Evolutionary conservation across 768 basidiomycete genomes (phyloP).

Genomic region (Mycena polygramma): DNA sequence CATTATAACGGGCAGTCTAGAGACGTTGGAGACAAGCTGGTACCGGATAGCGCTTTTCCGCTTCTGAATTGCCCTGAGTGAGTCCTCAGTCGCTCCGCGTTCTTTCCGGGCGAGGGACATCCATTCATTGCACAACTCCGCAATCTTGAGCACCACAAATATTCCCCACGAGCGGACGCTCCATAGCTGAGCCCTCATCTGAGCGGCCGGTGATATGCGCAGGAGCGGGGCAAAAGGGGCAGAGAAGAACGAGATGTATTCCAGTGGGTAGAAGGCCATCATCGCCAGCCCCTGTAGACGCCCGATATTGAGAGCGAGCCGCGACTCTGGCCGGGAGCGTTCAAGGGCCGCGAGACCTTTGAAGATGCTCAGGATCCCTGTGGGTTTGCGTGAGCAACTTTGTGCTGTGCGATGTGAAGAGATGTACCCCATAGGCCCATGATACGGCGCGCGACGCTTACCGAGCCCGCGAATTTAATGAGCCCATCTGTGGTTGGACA

Average conservation of each 20-base stretch:
- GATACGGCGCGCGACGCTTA: conserved; percentile 63
- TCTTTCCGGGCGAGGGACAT: conserved; percentile 16
- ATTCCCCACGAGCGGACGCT: conserved; percentile 35
- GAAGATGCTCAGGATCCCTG: conserved; percentile 63
- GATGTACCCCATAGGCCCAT: conserved; percentile 67
- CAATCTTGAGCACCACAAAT: conserved; percentile 24
- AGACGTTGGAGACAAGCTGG: conserved; percentile 29
- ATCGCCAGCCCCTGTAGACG: conserved; percentile 67
- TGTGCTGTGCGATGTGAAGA: not conserved
- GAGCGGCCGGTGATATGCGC: conserved; percentile 26
- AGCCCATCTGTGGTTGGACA: conserved; percentile 54
- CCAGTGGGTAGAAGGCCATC: conserved; percentile 66
- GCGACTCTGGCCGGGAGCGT: conserved; percentile 61
- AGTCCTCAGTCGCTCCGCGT: conserved; percentile 1
- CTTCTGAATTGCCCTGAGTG: conserved; percentile 8
- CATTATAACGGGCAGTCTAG: conserved; percentile 35
- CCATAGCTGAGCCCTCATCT: conserved; percentile 28
- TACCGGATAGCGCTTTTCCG: conserved; percentile 24
- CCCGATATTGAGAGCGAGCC: conserved; percentile 61
- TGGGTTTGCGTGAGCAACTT: not conserved
- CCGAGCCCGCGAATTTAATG: conserved; percentile 53
- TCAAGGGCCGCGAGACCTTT: conserved; percentile 67
- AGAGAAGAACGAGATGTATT: conserved; percentile 64
- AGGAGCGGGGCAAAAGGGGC: conserved; percentile 41
- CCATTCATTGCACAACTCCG: conserved; percentile 24